Base-by-base conservation (phyloP, 192 early-diverging fungal species). In the Spinellus fusiger region DNA sequence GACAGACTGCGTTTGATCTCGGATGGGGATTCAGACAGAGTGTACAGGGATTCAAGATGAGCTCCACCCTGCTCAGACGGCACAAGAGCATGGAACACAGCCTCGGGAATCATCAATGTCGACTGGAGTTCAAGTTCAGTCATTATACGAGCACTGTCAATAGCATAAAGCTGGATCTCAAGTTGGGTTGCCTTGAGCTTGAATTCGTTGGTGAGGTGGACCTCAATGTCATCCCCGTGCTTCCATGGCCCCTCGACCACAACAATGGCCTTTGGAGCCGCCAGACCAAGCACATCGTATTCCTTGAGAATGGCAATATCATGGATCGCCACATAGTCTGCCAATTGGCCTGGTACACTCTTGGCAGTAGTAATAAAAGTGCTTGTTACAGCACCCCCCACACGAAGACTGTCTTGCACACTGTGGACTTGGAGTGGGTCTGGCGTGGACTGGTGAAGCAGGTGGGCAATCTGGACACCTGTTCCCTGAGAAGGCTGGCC, bases 221-320 rank as follows among this genome's bases (percentile, higher is more conserved):
- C 72, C 33, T 85, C 83, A 15, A 93, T 55, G 23, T 92, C 89
- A 35, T 83, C 86, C 25, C 76, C 74, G 16, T 74, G 70, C 10
- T 76, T 74, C 86, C 86, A 86, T 22, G 75, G 65, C 12, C 87
- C 77, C 64, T 92, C 88, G 26, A 93, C 44, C 16, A 92, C 35
- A 18, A 92, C 68, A 13, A 68, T 63, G 3, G 80, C 84, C 20
- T 75, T 75, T 15, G 65, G 50, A 47, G 72, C 73, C 32, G 85
- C 69, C 0, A 77, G 64, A n/a, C 62, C 64, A 3, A 86, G 76
- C 34, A 84, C 72, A 53, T 91, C 81, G 71, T 84, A 86, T 54
- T 77, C 75, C 26, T 73, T 64, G 52, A 85, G 64, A 27, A 91
- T 37, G 31, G 66, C 59, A 9, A 80, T 37, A 64, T 89, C 78